These are phyloP conservation scores for Russula sp. DNA, from an alignment of 768 basidiomycete species.

Conservation along the genomic window DNA sequence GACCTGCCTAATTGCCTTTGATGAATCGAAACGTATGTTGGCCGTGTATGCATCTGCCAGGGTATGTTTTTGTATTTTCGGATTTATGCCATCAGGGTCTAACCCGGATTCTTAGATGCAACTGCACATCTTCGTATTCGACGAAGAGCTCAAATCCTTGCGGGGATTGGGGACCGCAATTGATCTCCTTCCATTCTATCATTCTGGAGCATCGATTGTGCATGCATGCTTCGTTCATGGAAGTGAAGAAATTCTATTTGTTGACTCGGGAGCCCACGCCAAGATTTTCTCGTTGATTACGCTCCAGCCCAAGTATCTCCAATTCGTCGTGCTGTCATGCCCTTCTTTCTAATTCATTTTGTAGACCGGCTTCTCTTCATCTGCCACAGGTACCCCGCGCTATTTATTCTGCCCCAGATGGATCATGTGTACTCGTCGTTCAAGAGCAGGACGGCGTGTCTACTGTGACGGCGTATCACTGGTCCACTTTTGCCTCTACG, in stretches of 20 bases:
- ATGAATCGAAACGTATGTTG: conserved; percentile 47
- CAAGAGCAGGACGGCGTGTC: conserved; percentile 16
- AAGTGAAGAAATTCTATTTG: conserved; percentile 45
- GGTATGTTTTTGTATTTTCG: conserved; percentile 24
- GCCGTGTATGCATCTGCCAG: conserved; percentile 39
- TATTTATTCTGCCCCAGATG: conserved; percentile 45
- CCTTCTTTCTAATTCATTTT: not conserved
- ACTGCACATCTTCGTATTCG: conserved; percentile 42
- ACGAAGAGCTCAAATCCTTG: conserved; percentile 37
- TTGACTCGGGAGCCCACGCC: conserved; percentile 38
- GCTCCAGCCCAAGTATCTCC: conserved; percentile 42
- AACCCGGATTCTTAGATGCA: conserved; percentile 22
- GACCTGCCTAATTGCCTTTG: conserved; percentile 40
- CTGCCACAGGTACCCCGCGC: conserved; percentile 31
- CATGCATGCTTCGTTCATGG: conserved; percentile 42
- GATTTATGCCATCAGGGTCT: too few species aligned
- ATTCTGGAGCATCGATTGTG: conserved; percentile 24
- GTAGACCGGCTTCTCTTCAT: conserved; percentile 40
- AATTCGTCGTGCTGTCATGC: not conserved
- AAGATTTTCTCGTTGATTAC: conserved; percentile 49
- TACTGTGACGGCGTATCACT: conserved; percentile 41
- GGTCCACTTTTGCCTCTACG: conserved; percentile 47
- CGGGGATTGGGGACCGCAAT: conserved; percentile 37
- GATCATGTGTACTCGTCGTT: conserved; percentile 41
- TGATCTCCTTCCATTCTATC: conserved; percentile 40